Base-by-base conservation (phyloP, 352 stramenopile species). In the Phytopythium montanum region DNA sequence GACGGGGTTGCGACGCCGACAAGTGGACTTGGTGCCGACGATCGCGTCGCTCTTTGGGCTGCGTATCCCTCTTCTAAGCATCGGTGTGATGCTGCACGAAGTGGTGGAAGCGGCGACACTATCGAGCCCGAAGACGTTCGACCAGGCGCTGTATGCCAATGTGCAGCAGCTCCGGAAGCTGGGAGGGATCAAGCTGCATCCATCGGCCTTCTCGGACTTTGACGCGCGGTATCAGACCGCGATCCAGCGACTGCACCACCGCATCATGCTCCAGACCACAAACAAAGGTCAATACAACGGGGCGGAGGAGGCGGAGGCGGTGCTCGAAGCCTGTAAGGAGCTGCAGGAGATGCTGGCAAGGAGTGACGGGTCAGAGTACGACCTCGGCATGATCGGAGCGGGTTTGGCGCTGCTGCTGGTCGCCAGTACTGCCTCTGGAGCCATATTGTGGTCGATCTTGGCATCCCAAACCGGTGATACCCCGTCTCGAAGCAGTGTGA, bases 1-100 rank as follows among this genome's bases (percentile, higher is more conserved):
- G 4, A 68, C 72, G 46, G 64, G 59, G 14, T 60, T 72, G 50
- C 65, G 66, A 19, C 69, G 65, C 8, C 71, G 57, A 48, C 88
- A 96, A 56, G 83, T 96, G 21, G 88, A 96, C 54, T 57, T 96
- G 5, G 88, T 94, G 19, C 85, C 85, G n/a, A 96, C 86, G 5
- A 79, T 96, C 42, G 80, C 83, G 5, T 60, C 79, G 6, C 62
- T 95, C 1, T 90, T 95, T 54, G 80, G 80, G 13, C 58, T 96
- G 6, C 65, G 50, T 1, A 93, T 95, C 33, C 87, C 87, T 2
- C 19, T 65, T 1, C 75, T 79, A 42, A 95, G 77, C 50, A 93
- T 79, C 0, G 87, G 87, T 0, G 52, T 83, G 13, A n/a, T 94
- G 16, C 65, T 96, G 4, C 61, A 84, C 25, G 75, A 88, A 49